Base-by-base conservation (phyloP, 2,329 filamentous ascomycete genomes). In the Aspergillus sojae region DNA sequence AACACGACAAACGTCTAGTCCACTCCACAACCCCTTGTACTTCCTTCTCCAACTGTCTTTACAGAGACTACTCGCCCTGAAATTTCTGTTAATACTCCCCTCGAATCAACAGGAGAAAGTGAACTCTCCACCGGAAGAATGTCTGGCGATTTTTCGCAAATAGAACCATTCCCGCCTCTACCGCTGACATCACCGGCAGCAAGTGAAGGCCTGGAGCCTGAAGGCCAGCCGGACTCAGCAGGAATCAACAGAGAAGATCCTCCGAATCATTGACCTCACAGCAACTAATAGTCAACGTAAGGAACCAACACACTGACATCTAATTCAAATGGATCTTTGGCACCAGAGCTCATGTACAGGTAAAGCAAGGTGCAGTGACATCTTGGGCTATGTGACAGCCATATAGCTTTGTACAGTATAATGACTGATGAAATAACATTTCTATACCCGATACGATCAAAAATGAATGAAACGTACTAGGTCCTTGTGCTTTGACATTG, bases 131-230 rank as follows among this genome's bases (percentile, higher is more conserved):
- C 65, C 43, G 53, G 63, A 55, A 67, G 57, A 41, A 62, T 63
- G 36, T 65, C 65, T 12, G 63, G 58, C n/a, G 64, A 70, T 16
- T 64, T 70, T 53, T 63, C 64, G 41, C 69, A 67, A 59, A 72
- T 64, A 5, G 75, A 79, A 45, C 76, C 76, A 14, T 79, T 79
- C 36, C 77, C 77, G 10, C 68, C 75, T 14, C 67, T 78, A n/a
- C 68, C 73, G 21, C 32, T 65, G 19, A 67, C 69, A 46, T 65
- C 68, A 5, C 64, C 65, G 10, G 52, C 60, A 16, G 58, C 62
- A 55, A 45, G 21, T 4, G 19, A 46, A 46, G 48, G 43, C 34
- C 28, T 54, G 46, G 60, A 58, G 21, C 39, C 45, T 39, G 48
- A 21, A 43, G 43, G 36, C 14, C 55, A 30, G 19, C 14, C n/a